Evolutionary conservation across 169 alveolate genomes (phyloP).

Genomic region (Plasmodium fragile): DNA sequence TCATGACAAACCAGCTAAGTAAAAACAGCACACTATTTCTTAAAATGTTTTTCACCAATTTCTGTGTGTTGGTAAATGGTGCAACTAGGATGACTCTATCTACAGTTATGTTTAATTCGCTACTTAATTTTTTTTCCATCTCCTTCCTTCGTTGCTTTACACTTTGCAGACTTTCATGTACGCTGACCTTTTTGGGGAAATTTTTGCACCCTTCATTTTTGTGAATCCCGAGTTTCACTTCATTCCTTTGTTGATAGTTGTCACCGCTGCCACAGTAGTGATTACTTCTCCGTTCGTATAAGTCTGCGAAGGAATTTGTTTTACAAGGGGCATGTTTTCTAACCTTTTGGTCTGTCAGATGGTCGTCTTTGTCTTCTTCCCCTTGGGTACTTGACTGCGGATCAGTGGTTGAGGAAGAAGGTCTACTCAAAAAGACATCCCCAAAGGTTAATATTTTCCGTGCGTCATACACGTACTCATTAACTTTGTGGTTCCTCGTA

Average conservation of each 20-base stretch:
- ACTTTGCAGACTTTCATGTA: background rate
- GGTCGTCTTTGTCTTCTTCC: background rate
- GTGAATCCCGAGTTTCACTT: background rate
- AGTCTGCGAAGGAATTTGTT: background rate
- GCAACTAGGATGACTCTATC: conserved; percentile 53
- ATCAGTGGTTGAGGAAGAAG: background rate
- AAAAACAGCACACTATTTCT: conserved; percentile 51
- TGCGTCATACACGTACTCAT: conserved; percentile 68
- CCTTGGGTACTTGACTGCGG: background rate
- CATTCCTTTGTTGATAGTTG: background rate
- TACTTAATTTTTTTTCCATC: background rate
- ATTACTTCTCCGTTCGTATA: background rate
- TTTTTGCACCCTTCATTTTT: background rate
- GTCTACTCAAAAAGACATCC: conserved; percentile 1
- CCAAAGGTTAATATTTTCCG: conserved; percentile 45
- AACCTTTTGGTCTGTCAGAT: background rate
- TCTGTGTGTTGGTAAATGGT: conserved; percentile 74
- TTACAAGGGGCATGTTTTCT: background rate
- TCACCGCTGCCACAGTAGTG: background rate
- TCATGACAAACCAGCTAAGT: conserved; percentile 66
- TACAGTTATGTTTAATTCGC: conserved; percentile 36
- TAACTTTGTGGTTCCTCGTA: conserved; percentile 7
- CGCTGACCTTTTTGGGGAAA: background rate
- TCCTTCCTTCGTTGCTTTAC: background rate
- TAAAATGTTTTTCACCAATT: conserved; percentile 53